Conservation (phyloP, 306 rosid genomes). For the Cucumis cinereus region DNA sequence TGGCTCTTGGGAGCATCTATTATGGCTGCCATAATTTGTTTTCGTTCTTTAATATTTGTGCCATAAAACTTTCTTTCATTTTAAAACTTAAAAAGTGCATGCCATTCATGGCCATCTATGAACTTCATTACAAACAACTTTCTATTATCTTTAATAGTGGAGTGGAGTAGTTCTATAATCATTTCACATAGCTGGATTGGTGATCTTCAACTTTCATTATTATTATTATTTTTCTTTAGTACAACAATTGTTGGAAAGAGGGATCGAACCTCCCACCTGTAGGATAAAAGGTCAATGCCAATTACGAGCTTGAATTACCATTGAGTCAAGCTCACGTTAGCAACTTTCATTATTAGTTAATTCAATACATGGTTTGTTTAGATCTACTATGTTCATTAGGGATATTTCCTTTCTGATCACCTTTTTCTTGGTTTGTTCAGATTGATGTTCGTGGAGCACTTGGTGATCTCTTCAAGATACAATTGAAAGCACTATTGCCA, state of each 20-base stretch:
- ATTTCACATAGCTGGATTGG: neutral
- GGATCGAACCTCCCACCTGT: no score
- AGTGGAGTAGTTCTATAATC: neutral
- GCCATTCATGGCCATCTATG: neutral
- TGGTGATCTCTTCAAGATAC: constrained; percentile 83
- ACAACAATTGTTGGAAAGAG: no score
- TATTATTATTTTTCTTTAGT: no score
- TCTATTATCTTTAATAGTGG: neutral
- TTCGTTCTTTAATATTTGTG: neutral
- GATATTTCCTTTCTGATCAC: neutral
- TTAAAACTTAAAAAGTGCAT: neutral
- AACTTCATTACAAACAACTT: neutral
- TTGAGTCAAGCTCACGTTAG: no score
- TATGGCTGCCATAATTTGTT: neutral
- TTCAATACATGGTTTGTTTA: neutral
- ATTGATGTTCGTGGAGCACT: constrained; percentile 96
- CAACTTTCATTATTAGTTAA: neutral
- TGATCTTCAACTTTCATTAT: neutral
- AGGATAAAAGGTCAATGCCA: no score
- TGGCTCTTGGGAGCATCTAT: neutral
- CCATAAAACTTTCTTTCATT: neutral
- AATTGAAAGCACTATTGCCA: constrained; percentile 79
- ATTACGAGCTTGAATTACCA: no score
- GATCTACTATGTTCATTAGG: neutral
- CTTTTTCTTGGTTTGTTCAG: constrained; percentile 33